Evolutionary conservation across 2,329 filamentous ascomycete species (phyloP).

Genomic region (Mariannaea sp.): DNA sequence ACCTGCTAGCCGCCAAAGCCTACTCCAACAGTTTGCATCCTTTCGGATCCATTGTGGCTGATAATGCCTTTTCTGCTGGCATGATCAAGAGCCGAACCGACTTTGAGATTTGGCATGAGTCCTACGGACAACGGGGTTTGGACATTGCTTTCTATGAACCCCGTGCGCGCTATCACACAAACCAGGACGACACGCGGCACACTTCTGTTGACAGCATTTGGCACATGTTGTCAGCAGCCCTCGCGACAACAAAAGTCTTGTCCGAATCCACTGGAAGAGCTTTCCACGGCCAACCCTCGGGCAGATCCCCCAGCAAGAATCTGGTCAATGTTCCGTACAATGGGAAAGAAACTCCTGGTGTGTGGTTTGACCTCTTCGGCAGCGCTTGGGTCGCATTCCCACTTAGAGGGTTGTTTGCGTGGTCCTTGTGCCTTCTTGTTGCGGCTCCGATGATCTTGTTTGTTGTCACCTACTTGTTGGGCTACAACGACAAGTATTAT

Average conservation of each 20-base stretch:
- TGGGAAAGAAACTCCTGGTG: slow-evolving; percentile 69
- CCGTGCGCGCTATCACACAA: slow-evolving; percentile 85
- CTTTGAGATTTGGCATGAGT: slow-evolving; percentile 79
- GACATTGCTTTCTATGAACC: slow-evolving; percentile 93
- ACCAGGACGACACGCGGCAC: slow-evolving; percentile 83
- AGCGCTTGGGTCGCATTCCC: slow-evolving; percentile 76
- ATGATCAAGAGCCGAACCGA: slow-evolving; percentile 87
- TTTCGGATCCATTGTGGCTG: slow-evolving; percentile 81
- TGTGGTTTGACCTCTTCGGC: slow-evolving; percentile 96
- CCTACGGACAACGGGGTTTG: slow-evolving; percentile 81
- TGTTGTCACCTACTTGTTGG: slow-evolving; percentile 69
- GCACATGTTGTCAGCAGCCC: slow-evolving; percentile 91
- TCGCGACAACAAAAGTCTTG: slow-evolving; percentile 74
- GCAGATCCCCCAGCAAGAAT: slow-evolving; percentile 45
- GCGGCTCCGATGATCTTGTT: slow-evolving; percentile 76
- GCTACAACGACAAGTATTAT: slow-evolving; percentile 81
- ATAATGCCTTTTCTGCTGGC: slow-evolving; percentile 81
- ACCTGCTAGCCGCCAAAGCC: slow-evolving; percentile 80
- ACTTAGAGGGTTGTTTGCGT: slow-evolving; percentile 83
- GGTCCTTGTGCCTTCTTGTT: slow-evolving; percentile 82
- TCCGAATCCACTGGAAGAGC: slow-evolving; percentile 68
- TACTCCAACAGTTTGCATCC: slow-evolving; percentile 76
- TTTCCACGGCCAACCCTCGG: slow-evolving; percentile 65
- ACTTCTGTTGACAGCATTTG: slow-evolving; percentile 74
- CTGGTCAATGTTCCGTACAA: slow-evolving; percentile 65